Percentiles rank a stretch among this genome's conserved stretches.
Conservation (phyloP, 306 rosid genomes). For the Begonia fuchsioides region DNA sequence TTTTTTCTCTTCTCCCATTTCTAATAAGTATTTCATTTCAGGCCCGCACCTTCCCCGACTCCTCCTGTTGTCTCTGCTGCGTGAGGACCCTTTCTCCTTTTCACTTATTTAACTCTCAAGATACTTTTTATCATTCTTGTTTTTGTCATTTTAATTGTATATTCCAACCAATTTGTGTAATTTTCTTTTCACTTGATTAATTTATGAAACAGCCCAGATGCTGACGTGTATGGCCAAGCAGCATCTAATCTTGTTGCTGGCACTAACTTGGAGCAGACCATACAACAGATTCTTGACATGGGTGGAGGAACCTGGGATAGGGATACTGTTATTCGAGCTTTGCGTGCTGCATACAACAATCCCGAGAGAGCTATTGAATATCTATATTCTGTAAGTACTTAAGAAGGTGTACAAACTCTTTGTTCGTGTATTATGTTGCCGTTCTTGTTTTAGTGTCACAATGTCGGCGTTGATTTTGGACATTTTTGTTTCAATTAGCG, state of each 20-base stretch:
- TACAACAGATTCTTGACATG: constrained; percentile 75
- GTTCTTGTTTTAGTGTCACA: no score
- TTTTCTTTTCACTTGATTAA: no score
- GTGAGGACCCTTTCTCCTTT: constrained; percentile 18
- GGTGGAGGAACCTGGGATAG: constrained; percentile 96
- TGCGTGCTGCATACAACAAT: constrained; percentile 87
- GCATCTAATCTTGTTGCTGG: constrained; percentile 90
- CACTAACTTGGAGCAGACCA: constrained; percentile 56
- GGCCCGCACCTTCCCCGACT: no score
- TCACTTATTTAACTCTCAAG: no score
- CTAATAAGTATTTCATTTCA: no score
- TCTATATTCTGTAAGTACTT: constrained; percentile 60
- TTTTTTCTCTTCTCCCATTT: no score
- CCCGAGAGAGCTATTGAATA: constrained; percentile 94
- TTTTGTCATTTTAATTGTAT: no score
- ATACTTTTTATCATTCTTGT: no score
- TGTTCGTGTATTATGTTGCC: no score
- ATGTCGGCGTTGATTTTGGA: no score
- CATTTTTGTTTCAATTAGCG: no score
- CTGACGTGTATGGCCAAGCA: constrained; percentile 64
- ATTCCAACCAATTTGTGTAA: no score
- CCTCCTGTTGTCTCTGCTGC: constrained; percentile 13
- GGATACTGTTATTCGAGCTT: constrained; percentile 77
- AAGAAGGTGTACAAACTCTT: background rate
- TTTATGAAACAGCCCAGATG: constrained; percentile 34